These are phyloP conservation scores for Bidens hawaiensis DNA, from an alignment of 140 eudicot species.

Conservation along the genomic window DNA sequence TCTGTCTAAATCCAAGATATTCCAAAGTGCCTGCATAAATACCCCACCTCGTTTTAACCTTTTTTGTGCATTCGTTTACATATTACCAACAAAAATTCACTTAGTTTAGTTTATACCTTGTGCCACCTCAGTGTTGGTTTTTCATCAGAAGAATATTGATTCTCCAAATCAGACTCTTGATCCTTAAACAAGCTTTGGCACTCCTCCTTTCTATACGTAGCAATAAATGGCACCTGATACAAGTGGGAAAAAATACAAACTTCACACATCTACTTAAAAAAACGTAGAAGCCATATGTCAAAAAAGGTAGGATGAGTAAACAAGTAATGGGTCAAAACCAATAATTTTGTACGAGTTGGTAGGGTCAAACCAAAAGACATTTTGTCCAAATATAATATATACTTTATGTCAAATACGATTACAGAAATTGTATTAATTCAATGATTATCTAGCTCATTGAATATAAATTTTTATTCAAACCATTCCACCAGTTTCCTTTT, in stretches of 20 bases:
- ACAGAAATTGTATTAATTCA: neutral
- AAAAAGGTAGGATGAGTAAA: neutral
- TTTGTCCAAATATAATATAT: neutral
- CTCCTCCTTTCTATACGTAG: conserved; percentile 83
- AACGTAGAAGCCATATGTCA: neutral
- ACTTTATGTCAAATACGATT: neutral
- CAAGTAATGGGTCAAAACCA: neutral
- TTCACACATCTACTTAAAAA: neutral
- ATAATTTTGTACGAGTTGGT: neutral
- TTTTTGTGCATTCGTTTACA: neutral
- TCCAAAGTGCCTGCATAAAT: conserved; percentile 71
- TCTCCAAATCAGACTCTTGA: conserved; percentile 39
- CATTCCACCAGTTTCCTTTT: neutral
- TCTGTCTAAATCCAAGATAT: conserved; percentile 58
- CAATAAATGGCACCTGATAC: conserved; percentile 65
- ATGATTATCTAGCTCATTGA: neutral
- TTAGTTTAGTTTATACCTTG: conserved; percentile 39
- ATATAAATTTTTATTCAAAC: neutral
- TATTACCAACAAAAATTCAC: neutral
- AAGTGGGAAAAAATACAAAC: neutral
- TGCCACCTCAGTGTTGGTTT: conserved; percentile 64
- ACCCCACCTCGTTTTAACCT: conserved; percentile 1
- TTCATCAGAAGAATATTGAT: conserved; percentile 38
- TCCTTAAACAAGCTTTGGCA: conserved; percentile 56
- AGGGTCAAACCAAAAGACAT: neutral